Conservation (phyloP, 106 monocot genomes). For the Phalaenopsis aphrodite region DNA sequence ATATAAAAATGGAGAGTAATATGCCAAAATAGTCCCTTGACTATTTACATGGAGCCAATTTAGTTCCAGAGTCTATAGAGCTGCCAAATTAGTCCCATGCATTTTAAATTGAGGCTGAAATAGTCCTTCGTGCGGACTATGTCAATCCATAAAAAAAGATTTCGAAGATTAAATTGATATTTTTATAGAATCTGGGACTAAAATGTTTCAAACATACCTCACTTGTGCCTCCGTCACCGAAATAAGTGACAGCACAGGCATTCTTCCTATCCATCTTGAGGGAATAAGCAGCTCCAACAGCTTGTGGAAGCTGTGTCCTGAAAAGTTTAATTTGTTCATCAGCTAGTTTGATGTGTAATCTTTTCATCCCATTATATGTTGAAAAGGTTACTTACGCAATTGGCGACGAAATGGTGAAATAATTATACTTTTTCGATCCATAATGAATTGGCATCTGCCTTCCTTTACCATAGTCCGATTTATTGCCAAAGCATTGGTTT, state of each 20-base stretch:
- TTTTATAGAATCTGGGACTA: no score
- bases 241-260: constrained; percentile 73
- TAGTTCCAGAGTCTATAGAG: no score
- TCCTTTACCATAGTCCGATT: constrained; percentile 81
- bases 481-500: constrained; percentile 81
- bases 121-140: no score
- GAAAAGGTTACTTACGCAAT: constrained; percentile 54
- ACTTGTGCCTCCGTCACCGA: constrained; percentile 92
- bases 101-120: no score
- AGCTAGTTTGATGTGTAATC: not conserved
- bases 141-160: no score
- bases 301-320: constrained; percentile 86
- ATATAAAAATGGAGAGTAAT: not conserved
- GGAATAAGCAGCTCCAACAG: constrained; percentile 87
- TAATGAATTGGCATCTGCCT: constrained; percentile 94
- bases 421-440: constrained; percentile 70
- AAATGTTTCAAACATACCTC: constrained; percentile 39
- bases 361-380: not conserved
- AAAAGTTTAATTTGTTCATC: not conserved
- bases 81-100: no score
- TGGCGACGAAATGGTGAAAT: constrained; percentile 83
- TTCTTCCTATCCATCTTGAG: constrained; percentile 84
- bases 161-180: no score
- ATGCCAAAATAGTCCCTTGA: no score
- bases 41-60: no score